phyloP scores from a whole-genome alignment of 495 filamentous ascomycete genomes.

The Lasiosphaeria ovina region DNA sequence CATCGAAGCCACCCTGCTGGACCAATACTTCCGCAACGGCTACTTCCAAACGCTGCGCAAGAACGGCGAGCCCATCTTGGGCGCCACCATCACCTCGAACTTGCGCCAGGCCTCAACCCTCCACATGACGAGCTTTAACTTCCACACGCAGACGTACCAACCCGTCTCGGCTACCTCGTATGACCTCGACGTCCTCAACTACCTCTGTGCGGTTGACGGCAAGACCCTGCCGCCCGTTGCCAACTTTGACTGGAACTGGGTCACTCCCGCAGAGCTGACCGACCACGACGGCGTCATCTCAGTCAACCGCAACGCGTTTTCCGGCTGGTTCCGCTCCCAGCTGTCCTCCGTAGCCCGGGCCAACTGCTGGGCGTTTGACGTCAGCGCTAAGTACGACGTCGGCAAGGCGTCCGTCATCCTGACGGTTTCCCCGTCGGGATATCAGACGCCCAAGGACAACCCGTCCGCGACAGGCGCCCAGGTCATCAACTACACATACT shows the following conservation, averaged over 20 bases:
- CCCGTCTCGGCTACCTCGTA: background rate
- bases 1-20: background rate
- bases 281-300: conserved; percentile 2
- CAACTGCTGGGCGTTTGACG: background rate
- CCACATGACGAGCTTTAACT: background rate
- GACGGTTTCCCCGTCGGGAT: background rate
- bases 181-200: background rate
- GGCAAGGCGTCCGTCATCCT: background rate
- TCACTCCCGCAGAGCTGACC: background rate
- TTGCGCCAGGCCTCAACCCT: background rate
- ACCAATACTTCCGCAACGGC: conserved; percentile 1
- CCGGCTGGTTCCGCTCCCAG: background rate
- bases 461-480: background rate
- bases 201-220: background rate
- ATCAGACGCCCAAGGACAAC: background rate
- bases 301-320: background rate
- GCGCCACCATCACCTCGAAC: background rate
- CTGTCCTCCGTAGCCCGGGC: background rate
- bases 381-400: background rate
- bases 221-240: background rate
- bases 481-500: background rate
- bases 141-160: conserved; percentile 1
- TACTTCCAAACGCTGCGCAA: conserved; percentile 1
- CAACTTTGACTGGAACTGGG: conserved; percentile 2
- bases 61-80: background rate